Evolutionary conservation across 768 basidiomycete species (phyloP).

Genomic region (Podaxis pistillaris): DNA sequence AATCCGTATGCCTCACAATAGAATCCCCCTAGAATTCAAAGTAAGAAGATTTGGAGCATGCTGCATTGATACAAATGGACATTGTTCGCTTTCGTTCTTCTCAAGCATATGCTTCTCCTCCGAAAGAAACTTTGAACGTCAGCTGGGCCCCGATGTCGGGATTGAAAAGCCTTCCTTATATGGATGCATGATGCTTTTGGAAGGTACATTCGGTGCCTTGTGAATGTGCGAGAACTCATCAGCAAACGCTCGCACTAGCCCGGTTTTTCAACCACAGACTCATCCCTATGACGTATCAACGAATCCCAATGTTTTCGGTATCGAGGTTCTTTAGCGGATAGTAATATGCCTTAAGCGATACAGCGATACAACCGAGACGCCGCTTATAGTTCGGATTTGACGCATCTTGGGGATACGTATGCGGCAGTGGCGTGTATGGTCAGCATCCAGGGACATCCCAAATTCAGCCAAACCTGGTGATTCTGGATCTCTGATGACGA

Average conservation of each 20-base stretch:
- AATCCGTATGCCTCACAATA: background rate
- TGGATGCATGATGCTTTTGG: background rate
- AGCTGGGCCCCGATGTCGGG: conserved; percentile 15
- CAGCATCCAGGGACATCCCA: conserved; percentile 7
- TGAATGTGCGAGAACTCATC: background rate
- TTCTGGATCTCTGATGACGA: background rate
- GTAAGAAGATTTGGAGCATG: conserved; percentile 1
- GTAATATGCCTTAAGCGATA: background rate
- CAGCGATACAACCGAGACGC: background rate
- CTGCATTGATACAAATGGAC: conserved; percentile 1
- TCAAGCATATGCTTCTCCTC: conserved; percentile 10
- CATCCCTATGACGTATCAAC: background rate
- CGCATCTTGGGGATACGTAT: background rate
- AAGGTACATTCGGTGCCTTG: background rate
- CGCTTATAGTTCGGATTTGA: background rate
- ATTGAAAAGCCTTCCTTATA: conserved; percentile 7
- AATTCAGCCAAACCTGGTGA: background rate
- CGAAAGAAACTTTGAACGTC: conserved; percentile 7
- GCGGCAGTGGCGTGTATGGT: background rate
- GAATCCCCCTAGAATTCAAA: background rate
- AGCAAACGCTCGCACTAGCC: background rate
- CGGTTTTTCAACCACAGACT: background rate
- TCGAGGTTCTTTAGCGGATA: background rate
- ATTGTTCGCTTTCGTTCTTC: conserved; percentile 7
- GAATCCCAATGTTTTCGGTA: background rate